phyloP scores from a whole-genome alignment of 2,329 filamentous ascomycete species.

The Claviceps capensis region DNA sequence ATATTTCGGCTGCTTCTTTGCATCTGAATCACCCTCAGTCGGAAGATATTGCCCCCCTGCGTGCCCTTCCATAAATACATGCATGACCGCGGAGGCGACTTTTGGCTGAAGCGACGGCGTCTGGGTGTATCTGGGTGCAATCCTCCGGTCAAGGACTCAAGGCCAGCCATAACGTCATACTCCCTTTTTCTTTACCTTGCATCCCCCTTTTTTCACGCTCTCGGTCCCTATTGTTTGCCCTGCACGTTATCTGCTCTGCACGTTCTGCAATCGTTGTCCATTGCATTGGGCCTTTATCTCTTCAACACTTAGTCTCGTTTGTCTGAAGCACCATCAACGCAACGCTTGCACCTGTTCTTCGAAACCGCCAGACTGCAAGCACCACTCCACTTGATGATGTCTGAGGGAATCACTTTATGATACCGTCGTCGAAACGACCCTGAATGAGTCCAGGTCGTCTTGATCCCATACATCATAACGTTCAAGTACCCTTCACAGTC shows the following conservation, averaged over 20 bases:
- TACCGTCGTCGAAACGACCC: too few species aligned
- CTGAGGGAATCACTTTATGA: too few species aligned
- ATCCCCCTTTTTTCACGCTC: neutral
- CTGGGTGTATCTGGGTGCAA: neutral
- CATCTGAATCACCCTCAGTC: neutral
- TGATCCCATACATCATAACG: conserved; percentile 1
- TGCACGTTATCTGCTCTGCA: neutral
- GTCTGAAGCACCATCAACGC: neutral
- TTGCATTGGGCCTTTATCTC: neutral
- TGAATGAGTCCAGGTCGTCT: neutral
- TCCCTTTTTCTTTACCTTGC: neutral
- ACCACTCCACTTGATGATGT: conserved; percentile 1
- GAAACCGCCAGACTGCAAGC: neutral
- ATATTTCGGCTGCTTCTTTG: neutral
- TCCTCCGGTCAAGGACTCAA: neutral
- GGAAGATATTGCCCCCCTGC: neutral
- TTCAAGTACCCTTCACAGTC: conserved; percentile 6
- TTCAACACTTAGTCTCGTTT: neutral
- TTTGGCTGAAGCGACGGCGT: neutral
- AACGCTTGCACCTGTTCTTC: neutral
- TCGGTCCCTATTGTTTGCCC: neutral
- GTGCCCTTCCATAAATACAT: neutral
- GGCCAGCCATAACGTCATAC: neutral
- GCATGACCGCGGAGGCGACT: neutral
- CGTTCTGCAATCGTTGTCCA: neutral